A percentile compares a stretch with the other conserved stretches of the same genome.
Evolutionary conservation across 495 filamentous ascomycete genomes (phyloP).

Genomic region (Cercophora newfieldiana): DNA sequence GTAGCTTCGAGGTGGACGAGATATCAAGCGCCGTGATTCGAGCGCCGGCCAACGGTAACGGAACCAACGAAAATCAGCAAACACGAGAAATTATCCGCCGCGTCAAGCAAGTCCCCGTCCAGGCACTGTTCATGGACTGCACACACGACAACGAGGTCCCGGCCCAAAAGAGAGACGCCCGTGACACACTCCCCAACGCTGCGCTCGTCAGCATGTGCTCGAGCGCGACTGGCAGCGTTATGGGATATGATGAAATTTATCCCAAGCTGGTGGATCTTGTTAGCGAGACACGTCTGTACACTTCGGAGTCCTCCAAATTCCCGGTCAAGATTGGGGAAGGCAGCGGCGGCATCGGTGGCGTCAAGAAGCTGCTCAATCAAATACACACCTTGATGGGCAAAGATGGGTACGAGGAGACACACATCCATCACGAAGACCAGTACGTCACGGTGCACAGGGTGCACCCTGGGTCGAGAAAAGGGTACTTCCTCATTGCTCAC

Average conservation of each 20-base stretch:
- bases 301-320: conserved; percentile 64
- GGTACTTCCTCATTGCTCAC: conserved; percentile 92
- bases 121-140: conserved; percentile 98
- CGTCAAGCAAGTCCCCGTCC: conserved; percentile 79
- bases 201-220: conserved; percentile 95
- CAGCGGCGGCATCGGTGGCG: conserved; percentile 77
- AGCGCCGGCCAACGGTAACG: conserved; percentile 30
- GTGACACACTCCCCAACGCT: conserved; percentile 94
- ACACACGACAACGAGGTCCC: conserved; percentile 98
- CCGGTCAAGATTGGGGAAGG: conserved; percentile 61
- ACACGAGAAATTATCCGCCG: conserved; percentile 62
- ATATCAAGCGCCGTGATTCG: conserved; percentile 41
- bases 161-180: conserved; percentile 90
- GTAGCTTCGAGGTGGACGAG: conserved; percentile 87
- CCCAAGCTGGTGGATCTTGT: conserved; percentile 89
- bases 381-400: conserved; percentile 93
- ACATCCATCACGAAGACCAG: conserved; percentile 93
- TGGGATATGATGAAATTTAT: conserved; percentile 99
- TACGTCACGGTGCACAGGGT: conserved; percentile 96
- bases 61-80: conserved; percentile 19
- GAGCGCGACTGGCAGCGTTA: conserved; percentile 89
- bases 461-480: conserved; percentile 84
- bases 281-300: conserved; percentile 78
- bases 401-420: conserved; percentile 90
- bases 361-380: conserved; percentile 88